phyloP scores from a whole-genome alignment of 495 filamentous ascomycete genomes.

The Lasiosphaeriaceae sp. region DNA sequence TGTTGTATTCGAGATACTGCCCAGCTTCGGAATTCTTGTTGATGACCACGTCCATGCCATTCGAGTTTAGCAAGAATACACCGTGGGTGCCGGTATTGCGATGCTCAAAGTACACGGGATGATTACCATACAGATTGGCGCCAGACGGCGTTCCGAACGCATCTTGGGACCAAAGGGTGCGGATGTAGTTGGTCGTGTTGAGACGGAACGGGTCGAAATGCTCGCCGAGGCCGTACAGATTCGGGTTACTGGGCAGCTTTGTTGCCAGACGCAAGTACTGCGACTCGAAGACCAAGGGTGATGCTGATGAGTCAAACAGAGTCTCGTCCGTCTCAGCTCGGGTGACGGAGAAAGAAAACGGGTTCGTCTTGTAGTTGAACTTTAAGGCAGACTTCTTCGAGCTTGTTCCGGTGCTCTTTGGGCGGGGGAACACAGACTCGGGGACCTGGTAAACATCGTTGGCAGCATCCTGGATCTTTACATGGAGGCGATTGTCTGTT shows the following conservation, averaged over 20 bases:
- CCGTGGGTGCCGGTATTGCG: constrained; percentile 68
- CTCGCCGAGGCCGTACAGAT: constrained; percentile 79
- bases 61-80: constrained; percentile 77
- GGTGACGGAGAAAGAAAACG: constrained; percentile 74
- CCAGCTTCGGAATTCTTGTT: constrained; percentile 55
- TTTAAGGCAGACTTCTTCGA: constrained; percentile 47
- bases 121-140: constrained; percentile 77
- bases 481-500: constrained; percentile 70
- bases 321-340: constrained; percentile 60
- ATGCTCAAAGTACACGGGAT: constrained; percentile 83
- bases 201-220: constrained; percentile 70
- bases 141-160: constrained; percentile 48
- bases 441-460: constrained; percentile 78
- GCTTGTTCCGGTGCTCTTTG: constrained; percentile 28
- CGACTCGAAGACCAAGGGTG: constrained; percentile 69
- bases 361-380: constrained; percentile 61
- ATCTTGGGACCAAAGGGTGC: constrained; percentile 80
- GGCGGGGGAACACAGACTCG: constrained; percentile 63
- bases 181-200: constrained; percentile 68
- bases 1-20: constrained; percentile 83
- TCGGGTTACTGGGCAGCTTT: constrained; percentile 60
- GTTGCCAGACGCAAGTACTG: constrained; percentile 75
- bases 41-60: constrained; percentile 87
- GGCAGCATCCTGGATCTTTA: constrained; percentile 75
- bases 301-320: constrained; percentile 74